phyloP scores from a whole-genome alignment of 2,329 filamentous ascomycete species.

The Stachybotrys chartarum region DNA sequence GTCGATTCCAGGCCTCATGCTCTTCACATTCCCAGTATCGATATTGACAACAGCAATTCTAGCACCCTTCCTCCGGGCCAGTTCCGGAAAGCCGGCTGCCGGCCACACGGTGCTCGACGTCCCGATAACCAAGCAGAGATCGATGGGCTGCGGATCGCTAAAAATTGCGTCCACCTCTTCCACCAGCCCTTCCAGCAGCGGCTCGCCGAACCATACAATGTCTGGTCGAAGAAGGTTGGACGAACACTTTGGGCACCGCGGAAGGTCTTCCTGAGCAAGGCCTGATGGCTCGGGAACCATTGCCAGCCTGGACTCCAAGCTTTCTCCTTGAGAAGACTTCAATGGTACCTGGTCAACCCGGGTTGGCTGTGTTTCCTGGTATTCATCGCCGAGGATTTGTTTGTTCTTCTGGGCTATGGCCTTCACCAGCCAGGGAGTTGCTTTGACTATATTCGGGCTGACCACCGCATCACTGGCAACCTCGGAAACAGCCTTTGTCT shows the following conservation, averaged over 20 bases:
- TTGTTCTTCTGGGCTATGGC: slow-evolving; percentile 28
- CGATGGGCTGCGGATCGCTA: slow-evolving; percentile 25
- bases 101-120: slow-evolving; percentile 69
- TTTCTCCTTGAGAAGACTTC: not conserved
- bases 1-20: slow-evolving; percentile 1
- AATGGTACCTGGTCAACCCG: not conserved
- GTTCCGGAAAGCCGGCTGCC: slow-evolving; percentile 61
- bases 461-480: not conserved
- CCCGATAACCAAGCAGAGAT: slow-evolving; percentile 73
- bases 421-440: slow-evolving; percentile 8
- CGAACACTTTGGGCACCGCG: slow-evolving; percentile 2
- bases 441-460: not conserved
- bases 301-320: not conserved
- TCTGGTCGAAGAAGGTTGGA: slow-evolving; percentile 57
- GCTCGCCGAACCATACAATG: slow-evolving; percentile 78
- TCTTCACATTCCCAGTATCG: slow-evolving; percentile 36
- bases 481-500: slow-evolving; percentile 6
- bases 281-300: not conserved
- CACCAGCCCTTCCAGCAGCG: slow-evolving; percentile 52
- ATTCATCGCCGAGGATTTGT: slow-evolving; percentile 47
- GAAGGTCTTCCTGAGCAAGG: not conserved
- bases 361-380: not conserved
- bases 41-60: slow-evolving; percentile 68
- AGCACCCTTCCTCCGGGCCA: slow-evolving; percentile 54
- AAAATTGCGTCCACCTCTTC: slow-evolving; percentile 57